Base-by-base conservation (phyloP, 2,329 filamentous ascomycete species). In the Claviceps fusiformis region DNA sequence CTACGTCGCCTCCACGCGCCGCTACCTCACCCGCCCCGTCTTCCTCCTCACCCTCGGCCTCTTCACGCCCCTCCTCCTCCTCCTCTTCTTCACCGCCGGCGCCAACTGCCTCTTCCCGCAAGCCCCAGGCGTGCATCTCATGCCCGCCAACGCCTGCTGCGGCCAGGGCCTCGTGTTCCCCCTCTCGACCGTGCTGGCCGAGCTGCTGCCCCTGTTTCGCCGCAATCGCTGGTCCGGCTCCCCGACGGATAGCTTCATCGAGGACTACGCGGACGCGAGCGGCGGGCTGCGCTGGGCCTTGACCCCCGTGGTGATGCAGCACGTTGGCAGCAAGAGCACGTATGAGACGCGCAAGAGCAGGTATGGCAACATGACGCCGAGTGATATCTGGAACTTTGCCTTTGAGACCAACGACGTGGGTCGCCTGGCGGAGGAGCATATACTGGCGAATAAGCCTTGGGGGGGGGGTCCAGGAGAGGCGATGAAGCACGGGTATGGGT, bases 181-280 rank as follows among this genome's bases (percentile, higher is more conserved):
- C 2, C 52, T 41, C 6, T 19, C 24, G 13, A 51, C 37, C 1
- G 43, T 57, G 2, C 35, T 17, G 11, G 15, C 50, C 13, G 19
- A 55, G 41, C 33, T 58, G 3, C 53, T 57, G 7, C 55, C 50
- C 11, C 39, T 45, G 13, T 54, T 57, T 41, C 31, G 50, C 13
- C 44, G 33, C 5, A 51, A 51, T 11, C 48, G 53, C 31, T 56
- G 48, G 55, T 53, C 49, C 33, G 37, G 47, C 17, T 27, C 39
- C 9, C 45, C 55, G 3, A 55, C 51, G 3, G 55, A 59, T 43
- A 56, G 54, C 51, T 57, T 59, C 47, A 59, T 58, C 1, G 55
- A 58, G 50, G 50, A 49, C 29, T 35, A 53, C 29, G 57, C 57
- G 3, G 50, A 52, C 24, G 46, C 33, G 9, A 55, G n/a, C 27